Evolutionary conservation across 2,329 filamentous ascomycete genomes (phyloP), one percentile per base, ranked within the genome.

Genomic region (Periconia digitata): DNA sequence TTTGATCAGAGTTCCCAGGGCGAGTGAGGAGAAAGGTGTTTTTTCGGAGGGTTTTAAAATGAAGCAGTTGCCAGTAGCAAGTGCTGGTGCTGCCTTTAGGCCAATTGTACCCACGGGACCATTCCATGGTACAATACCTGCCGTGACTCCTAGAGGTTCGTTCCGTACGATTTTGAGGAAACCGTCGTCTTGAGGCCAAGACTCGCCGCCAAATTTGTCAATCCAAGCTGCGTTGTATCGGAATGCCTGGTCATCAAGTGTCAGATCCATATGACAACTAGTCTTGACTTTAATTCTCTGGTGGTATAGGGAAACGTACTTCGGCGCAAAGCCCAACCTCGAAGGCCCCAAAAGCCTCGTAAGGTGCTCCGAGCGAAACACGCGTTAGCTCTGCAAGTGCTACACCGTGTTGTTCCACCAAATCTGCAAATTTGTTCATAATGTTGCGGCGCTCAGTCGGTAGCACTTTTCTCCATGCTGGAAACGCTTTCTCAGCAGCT

Each of bases 401-500:
- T 6, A 53, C 37, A 10, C 49, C 47, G 32, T 69, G 49, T 39
- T 59, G 45, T 40, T 68, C 62, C 3, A 70, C 47, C 37, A 69
- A 45, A 16, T 68, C 62, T 2, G 66, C 67, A 44, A 69, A 69
- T 48, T 65, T 69, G 45, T 52, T 46, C 54, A 70, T 49, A 32
- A 69, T 69, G 21, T 57, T 59, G 41, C 64, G 51, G 12, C 67
- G 54, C 36, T 66, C 54, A 6, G 43, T 56, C 21, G 63, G 51
- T 17, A 54, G 42, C 29, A 60, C 50, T 49, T 60, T 64, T 49
- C 58, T 66, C 76, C 77, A 77, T 17, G 55, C 64, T 8, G 72
- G 72, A 49, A 78, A 79, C 0, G 79, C 79, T 4, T 71, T 72
- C 40, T 78, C 72, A 1, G 78, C 79, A 4, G 76, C 75, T 8